Conservation (phyloP, 176 grass and related monocot genomes). For the Panicum miliaceum region DNA sequence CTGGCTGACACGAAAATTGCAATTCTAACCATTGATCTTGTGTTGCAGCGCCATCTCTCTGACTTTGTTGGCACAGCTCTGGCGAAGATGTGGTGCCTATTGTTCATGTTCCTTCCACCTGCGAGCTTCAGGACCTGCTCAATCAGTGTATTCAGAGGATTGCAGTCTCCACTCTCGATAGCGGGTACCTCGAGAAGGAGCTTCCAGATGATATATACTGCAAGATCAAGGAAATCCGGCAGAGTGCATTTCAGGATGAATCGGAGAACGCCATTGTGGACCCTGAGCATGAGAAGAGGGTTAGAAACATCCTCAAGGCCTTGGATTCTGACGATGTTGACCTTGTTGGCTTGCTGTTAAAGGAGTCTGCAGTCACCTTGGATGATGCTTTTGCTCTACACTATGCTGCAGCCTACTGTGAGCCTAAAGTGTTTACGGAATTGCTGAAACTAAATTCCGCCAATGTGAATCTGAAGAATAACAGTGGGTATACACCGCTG, state of each 20-base stretch:
- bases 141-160: slow-evolving; percentile 53
- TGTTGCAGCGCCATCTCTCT: slow-evolving; percentile 63
- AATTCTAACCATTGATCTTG: slow-evolving; percentile 8
- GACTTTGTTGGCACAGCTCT: slow-evolving; percentile 61
- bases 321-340: slow-evolving; percentile 70
- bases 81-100: slow-evolving; percentile 67
- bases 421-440: slow-evolving; percentile 57
- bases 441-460: slow-evolving; percentile 57
- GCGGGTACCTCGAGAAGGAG: slow-evolving; percentile 65
- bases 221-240: slow-evolving; percentile 45
- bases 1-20: not conserved
- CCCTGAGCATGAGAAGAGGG: slow-evolving; percentile 63
- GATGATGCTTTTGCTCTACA: slow-evolving; percentile 73
- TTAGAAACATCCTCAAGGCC: slow-evolving; percentile 69
- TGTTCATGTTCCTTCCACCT: slow-evolving; percentile 54
- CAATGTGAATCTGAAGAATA: slow-evolving; percentile 65
- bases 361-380: slow-evolving; percentile 58
- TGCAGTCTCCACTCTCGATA: slow-evolving; percentile 51
- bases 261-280: slow-evolving; percentile 30
- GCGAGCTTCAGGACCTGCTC: slow-evolving; percentile 56
- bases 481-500: slow-evolving; percentile 60
- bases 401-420: slow-evolving; percentile 72
- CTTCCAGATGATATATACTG: slow-evolving; percentile 48
- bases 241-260: not conserved
- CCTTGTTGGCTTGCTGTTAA: slow-evolving; percentile 62